Base-by-base conservation (phyloP, 1,284 basidiomycete genomes). In the Austroboletus olivaceoglutinosus region DNA sequence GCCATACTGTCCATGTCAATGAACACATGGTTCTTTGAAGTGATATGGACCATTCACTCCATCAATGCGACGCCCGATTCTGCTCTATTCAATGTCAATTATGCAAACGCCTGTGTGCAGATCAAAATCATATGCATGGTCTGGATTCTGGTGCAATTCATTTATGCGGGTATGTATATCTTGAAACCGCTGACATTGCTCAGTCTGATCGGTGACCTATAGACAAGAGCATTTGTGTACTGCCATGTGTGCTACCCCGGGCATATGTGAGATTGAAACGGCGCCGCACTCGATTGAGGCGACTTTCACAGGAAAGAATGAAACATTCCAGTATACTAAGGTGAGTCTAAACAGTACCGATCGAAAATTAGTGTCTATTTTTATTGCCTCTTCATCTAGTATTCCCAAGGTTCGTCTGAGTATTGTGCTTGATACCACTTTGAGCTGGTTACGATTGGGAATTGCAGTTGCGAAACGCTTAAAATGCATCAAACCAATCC, bases 191-290 rank as follows among this genome's bases (percentile, higher is more conserved):
- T n/a, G 22, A 21, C 1, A 4, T 42, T 9, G 11, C n/a, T 30
- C 12, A 37, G 36, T 8, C 33, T 55, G 15, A 56, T 39, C 11
- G 2, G 31, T 15, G 21, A 50, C 54, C 2, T n/a, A 21, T 54
- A 81, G 78, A 1, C 72, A 82, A 69, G 68, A 73, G 10, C 81
- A 85, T 60, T 48, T 69, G 16, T 84, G 83, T 58, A 51, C 57
- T 9, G 63, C 67, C 0, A 36, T 64, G 2, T 84, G 83, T 55
- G 55, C 66, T 34, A 68, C 74, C 0, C 55, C 59, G 0, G 82
- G 81, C 0, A 77, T 79, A 22, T 83, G 81, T 50, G 72, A 82
- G 49, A 82, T 85, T 6, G 79, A 80, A 33, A 80, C 76, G 0
- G 68, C 74, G 0, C 83, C 82, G 0, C 73, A 79, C 49, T 78